Evolutionary conservation across 805 yeast species (phyloP).

Genomic region (Ogataea ramenticola): DNA sequence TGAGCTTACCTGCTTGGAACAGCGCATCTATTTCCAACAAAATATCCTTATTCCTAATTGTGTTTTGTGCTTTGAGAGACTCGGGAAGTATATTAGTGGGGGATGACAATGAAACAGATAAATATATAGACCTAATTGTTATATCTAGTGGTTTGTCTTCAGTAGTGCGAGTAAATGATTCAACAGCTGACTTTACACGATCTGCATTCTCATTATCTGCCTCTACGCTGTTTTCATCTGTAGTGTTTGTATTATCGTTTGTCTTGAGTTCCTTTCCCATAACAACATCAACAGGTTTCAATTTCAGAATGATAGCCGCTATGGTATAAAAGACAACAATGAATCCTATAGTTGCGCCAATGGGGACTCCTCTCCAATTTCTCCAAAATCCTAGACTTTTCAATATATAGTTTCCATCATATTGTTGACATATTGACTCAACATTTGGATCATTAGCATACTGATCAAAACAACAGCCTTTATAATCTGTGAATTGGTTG

Average conservation of each 20-base stretch:
- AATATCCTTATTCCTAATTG: not conserved
- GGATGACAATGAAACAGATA: not conserved
- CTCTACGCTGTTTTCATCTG: not conserved
- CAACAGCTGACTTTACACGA: too few relatives aligned
- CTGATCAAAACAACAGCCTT: slow-evolving; percentile 47
- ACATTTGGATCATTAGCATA: slow-evolving; percentile 20
- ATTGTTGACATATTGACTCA: slow-evolving; percentile 36
- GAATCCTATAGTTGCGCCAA: slow-evolving; percentile 54
- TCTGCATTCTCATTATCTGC: not conserved
- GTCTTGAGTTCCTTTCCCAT: slow-evolving; percentile 32
- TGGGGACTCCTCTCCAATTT: slow-evolving; percentile 62
- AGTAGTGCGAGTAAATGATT: not conserved
- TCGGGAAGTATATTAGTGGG: not conserved
- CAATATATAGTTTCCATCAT: slow-evolving; percentile 49
- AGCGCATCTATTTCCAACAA: slow-evolving; percentile 40
- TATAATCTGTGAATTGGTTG: slow-evolving; percentile 56
- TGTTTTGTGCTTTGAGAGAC: not conserved
- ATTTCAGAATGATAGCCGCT: slow-evolving; percentile 40
- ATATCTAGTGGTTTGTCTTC: not conserved
- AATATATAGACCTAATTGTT: not conserved
- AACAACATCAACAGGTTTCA: slow-evolving; percentile 44
- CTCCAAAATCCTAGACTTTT: slow-evolving; percentile 50
- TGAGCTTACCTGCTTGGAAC: slow-evolving; percentile 49
- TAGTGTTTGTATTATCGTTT: slow-evolving; percentile 6
- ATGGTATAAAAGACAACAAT: slow-evolving; percentile 43